Evolutionary conservation across 108 stramenopile genomes (phyloP), one percentile per base, ranked within the genome.

Genomic region (Aurantiochytrium sp.): DNA sequence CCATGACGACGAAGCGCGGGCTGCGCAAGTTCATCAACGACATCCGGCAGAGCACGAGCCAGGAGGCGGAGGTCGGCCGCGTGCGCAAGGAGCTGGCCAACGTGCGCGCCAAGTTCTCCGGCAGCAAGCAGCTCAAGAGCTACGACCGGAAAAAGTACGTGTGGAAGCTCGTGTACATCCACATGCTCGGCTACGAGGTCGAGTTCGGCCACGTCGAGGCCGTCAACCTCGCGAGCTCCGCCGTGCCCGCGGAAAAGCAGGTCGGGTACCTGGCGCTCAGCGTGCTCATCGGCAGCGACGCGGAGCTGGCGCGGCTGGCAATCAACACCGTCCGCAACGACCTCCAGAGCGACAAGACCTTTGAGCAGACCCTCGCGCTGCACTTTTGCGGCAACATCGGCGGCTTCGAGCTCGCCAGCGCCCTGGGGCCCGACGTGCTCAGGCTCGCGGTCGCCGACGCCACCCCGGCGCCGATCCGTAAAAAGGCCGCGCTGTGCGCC

Each of bases 81-180:
- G 96, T 99, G 31, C 97, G 97, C 85, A 97, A 96, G 88, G 98
- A 99, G 92, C 93, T 99, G 31, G 97, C 97, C 37, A 99, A 99
- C 89, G 97, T 99, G 81, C 97, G 98, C n/a, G 92, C 95, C 88
- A 96, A 99, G 88, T 99, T 98, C 91, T 94, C 95, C 45, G 90
- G 89, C 86, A 94, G 96, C 59, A 94, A 93, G 0, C 87, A 93
- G 27, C 91, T 98, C 24, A 93, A 93, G 48, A 92, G 95, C 45
- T 99, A 99, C 89, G 94, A 97, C 85, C 90, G 96, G 15, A 98
- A 97, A 91, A 99, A 98, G 91, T 99, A 99, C 91, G 97, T 98
- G 45, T 99, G 98, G 98, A 99, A 99, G 92, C 91, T 99, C 37
- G 97, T 97, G 10, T 99, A 99, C 92, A 98, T 98, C 87, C 97